phyloP scores from a whole-genome alignment of 192 early-diverging fungal species.

The Coemansia sp. region DNA sequence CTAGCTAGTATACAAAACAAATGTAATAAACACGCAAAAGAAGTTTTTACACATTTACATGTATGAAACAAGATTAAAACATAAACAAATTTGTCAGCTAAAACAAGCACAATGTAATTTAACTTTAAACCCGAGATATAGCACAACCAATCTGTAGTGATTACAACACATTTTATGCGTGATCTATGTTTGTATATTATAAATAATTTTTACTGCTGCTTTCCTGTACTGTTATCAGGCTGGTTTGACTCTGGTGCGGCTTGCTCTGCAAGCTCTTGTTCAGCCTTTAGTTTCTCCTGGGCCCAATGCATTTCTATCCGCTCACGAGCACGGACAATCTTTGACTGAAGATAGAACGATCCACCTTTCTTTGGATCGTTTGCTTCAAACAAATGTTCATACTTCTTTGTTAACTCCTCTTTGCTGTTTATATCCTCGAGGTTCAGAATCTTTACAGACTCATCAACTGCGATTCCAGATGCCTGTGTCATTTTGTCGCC shows the following conservation, averaged over 20 bases:
- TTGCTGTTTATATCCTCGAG: conserved; percentile 61
- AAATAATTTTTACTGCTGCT: neutral
- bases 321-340: conserved; percentile 90
- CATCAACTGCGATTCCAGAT: conserved; percentile 84
- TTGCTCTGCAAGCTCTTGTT: conserved; percentile 20
- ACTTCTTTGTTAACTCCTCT: conserved; percentile 70
- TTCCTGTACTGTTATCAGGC: neutral
- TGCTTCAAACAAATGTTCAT: conserved; percentile 79
- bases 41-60: too few species aligned
- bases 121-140: neutral
- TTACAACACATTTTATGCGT: neutral
- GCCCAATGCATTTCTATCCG: conserved; percentile 89
- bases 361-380: conserved; percentile 87
- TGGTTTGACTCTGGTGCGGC: conserved; percentile 2
- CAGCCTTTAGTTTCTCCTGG: conserved; percentile 45
- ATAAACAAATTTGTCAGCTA: neutral
- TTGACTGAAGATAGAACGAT: conserved; percentile 92
- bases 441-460: conserved; percentile 89
- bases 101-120: neutral
- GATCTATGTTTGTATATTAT: neutral
- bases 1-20: too few species aligned
- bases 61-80: neutral
- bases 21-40: too few species aligned
- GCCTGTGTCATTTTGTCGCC: conserved; percentile 71
- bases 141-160: neutral